Conservation (phyloP, 176 grass and related monocot genomes). For the Zoysia pacifica region DNA sequence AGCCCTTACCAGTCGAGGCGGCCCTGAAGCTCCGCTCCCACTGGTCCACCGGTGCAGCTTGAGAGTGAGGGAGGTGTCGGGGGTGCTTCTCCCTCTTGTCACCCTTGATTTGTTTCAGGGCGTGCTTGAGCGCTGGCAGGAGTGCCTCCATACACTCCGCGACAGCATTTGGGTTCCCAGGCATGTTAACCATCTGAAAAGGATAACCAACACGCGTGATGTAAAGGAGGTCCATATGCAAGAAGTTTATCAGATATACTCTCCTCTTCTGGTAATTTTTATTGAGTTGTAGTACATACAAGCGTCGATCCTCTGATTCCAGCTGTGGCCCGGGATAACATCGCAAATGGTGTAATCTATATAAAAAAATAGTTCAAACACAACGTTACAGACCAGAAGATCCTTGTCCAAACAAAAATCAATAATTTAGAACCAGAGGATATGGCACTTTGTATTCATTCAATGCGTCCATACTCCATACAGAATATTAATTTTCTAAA, state of each 20-base stretch:
- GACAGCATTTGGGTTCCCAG: conserved; percentile 89
- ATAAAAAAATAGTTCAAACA: background rate
- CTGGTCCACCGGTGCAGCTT: conserved; percentile 51
- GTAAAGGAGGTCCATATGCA: background rate
- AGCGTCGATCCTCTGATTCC: conserved; percentile 93
- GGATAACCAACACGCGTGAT: background rate
- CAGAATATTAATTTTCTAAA: background rate
- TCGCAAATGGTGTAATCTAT: conserved; percentile 90
- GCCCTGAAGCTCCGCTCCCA: conserved; percentile 78
- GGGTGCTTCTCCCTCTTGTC: conserved; percentile 96
- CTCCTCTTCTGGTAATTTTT: background rate
- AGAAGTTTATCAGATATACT: background rate
- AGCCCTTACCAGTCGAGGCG: conserved; percentile 40
- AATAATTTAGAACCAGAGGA: background rate
- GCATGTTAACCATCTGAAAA: conserved; percentile 95
- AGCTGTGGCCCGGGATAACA: conserved; percentile 76
- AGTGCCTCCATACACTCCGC: conserved; percentile 82
- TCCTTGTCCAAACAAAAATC: background rate
- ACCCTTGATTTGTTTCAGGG: conserved; percentile 79
- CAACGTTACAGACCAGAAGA: background rate
- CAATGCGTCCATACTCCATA: background rate
- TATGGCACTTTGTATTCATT: background rate
- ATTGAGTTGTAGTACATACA: conserved; percentile 33
- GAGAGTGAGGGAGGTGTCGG: conserved; percentile 60
- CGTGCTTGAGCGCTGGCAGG: conserved; percentile 74